A percentile compares a stretch with the other conserved stretches of the same genome.
Evolutionary conservation across 1,284 basidiomycete species (phyloP).

Genomic region (Jaminaea rosea): DNA sequence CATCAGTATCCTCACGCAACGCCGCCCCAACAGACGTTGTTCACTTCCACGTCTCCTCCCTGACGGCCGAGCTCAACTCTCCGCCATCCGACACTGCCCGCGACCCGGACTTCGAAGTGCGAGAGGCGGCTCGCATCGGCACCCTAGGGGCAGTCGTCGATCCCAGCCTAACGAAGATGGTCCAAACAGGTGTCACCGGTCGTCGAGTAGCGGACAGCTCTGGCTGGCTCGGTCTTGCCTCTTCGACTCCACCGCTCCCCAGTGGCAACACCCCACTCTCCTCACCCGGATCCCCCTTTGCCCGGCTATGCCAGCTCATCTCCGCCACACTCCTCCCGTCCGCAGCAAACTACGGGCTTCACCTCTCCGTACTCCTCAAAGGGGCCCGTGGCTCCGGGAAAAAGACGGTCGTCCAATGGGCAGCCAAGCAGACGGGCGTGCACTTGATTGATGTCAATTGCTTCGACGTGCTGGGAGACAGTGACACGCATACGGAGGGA

Average conservation of each 20-base stretch:
- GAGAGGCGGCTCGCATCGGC: slow-evolving; percentile 49
- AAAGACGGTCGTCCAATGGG: slow-evolving; percentile 55
- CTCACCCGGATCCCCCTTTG: slow-evolving; percentile 1
- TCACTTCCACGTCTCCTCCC: slow-evolving; percentile 70
- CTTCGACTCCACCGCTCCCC: slow-evolving; percentile 23
- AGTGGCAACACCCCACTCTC: slow-evolving; percentile 24
- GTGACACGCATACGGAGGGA: slow-evolving; percentile 67
- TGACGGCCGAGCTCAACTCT: slow-evolving; percentile 58
- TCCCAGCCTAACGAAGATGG: slow-evolving; percentile 60
- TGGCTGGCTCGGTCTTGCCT: slow-evolving; percentile 55
- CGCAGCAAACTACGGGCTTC: slow-evolving; percentile 28
- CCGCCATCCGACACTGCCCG: slow-evolving; percentile 18
- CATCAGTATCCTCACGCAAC: background rate
- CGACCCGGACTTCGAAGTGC: slow-evolving; percentile 16
- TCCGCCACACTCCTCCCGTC: slow-evolving; percentile 30
- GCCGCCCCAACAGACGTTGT: slow-evolving; percentile 50
- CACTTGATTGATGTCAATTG: slow-evolving; percentile 82
- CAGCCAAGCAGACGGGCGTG: slow-evolving; percentile 62
- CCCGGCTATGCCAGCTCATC: slow-evolving; percentile 17
- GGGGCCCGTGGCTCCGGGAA: slow-evolving; percentile 70
- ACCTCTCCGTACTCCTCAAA: slow-evolving; percentile 57
- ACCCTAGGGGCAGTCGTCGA: slow-evolving; percentile 82
- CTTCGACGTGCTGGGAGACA: slow-evolving; percentile 74
- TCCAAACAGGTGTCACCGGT: slow-evolving; percentile 70
- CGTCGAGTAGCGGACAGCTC: slow-evolving; percentile 58